phyloP scores from a whole-genome alignment of 257 asterid species.

The Thymus mandschuricus region DNA sequence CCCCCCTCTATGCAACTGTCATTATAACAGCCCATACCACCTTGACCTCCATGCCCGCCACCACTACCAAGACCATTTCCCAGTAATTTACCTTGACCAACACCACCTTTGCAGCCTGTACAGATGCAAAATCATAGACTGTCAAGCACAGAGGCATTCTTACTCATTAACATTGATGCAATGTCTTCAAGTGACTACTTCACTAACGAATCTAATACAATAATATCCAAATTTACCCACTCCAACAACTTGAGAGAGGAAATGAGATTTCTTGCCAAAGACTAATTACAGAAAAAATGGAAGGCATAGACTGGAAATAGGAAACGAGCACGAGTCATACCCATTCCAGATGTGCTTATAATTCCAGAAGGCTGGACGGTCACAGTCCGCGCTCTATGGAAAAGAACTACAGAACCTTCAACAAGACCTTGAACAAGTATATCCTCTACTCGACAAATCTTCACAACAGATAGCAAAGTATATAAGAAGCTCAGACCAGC shows the following conservation, averaged over 20 bases:
- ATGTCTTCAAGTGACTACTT: not conserved
- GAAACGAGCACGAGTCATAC: constrained; percentile 42
- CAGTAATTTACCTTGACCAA: constrained; percentile 74
- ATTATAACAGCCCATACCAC: constrained; percentile 83
- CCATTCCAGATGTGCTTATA: constrained; percentile 95
- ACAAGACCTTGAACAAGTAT: constrained; percentile 86
- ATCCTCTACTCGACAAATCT: constrained; percentile 99
- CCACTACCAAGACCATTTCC: constrained; percentile 86
- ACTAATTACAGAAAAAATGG: constrained; percentile 5
- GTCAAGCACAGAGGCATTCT: constrained; percentile 9
- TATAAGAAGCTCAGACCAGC: constrained; percentile 18
- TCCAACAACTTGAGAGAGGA: not conserved
- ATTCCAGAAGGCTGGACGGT: constrained; percentile 69
- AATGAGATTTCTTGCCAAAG: not conserved
- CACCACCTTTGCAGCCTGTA: constrained; percentile 90
- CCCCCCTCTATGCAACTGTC: constrained; percentile 86
- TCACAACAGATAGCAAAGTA: constrained; percentile 24
- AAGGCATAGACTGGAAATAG: constrained; percentile 3
- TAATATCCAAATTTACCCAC: constrained; percentile 2
- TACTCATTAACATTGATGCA: constrained; percentile 11
- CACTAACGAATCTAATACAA: constrained; percentile 14
- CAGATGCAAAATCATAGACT: constrained; percentile 24
- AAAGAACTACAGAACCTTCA: constrained; percentile 97
- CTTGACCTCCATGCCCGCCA: constrained; percentile 97
- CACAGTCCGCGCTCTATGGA: constrained; percentile 89